Base-by-base conservation (phyloP, 768 basidiomycete species). In the Suillus alpinus region DNA sequence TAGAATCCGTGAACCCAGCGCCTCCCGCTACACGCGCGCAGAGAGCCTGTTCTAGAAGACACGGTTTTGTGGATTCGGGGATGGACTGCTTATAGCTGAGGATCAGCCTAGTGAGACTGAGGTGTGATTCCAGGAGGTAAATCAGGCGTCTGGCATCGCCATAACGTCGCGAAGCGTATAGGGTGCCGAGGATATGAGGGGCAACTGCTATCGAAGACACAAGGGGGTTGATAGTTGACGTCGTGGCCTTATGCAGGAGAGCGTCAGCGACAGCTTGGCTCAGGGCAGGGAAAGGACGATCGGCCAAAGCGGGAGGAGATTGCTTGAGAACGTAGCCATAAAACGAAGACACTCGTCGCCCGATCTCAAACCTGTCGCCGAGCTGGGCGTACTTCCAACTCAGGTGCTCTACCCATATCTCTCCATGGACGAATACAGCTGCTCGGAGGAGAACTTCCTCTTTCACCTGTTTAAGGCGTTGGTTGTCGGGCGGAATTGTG, bases 301-400 rank as follows among this genome's bases (percentile, higher is more conserved):
- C 81, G 53, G 76, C 76, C 55, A 85, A 60, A 2, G 77, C 70
- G 0, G 85, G 84, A 0, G 88, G 83, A 1, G 85, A 81, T 62
- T 88, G 82, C 52, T 82, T 78, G 49, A 96, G 70, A 13, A 94
- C 81, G 43, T 83, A 81, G 14, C 81, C 76, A 69, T 91, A 95
- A 32, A 95, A 76, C 8, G 79, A 77, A 10, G 86, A 81, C 29
- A 94, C 78, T 16, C 86, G 78, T 57, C 82, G 79, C 20, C 88
- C 89, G 51, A 98, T 88, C 75, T 93, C 90, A 67, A 92, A 95
- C 41, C 91, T 83, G 68, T 93, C 90, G 5, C 88, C 88, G 13
- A 95, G 78, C 59, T 89, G 88, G 4, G 79, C 78, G 65, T 94
- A 97, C 70, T 91, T 91, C 95, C 95, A 98, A 2, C 86, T 84